Evolutionary conservation across 2,329 filamentous ascomycete species (phyloP).

Genomic region (Pseudocercospora pini-densiflorae): DNA sequence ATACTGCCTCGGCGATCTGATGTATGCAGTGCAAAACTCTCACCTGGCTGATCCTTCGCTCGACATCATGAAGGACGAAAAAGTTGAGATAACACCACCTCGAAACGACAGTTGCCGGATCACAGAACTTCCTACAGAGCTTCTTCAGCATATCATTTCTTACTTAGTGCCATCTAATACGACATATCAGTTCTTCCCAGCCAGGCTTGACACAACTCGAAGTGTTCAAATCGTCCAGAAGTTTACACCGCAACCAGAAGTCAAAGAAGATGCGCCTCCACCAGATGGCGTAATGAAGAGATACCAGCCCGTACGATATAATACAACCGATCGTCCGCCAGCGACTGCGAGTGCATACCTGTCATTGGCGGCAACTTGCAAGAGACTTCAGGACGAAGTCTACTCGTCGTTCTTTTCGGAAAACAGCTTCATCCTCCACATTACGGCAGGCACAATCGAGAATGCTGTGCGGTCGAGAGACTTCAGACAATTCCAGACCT

Average conservation of each 20-base stretch:
- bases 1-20: background rate
- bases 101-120: conserved; percentile 8
- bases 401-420: background rate
- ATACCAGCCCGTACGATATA: background rate
- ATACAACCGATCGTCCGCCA: background rate
- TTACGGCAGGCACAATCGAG: conserved; percentile 5
- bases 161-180: conserved; percentile 9
- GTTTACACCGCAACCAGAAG: background rate
- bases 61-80: background rate
- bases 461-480: background rate
- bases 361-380: conserved; percentile 4
- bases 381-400: conserved; percentile 5
- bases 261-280: background rate
- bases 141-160: conserved; percentile 13
- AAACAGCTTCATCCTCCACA: conserved; percentile 17
- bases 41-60: background rate
- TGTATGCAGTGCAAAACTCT: background rate
- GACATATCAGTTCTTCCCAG: conserved; percentile 18
- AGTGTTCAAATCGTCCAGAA: conserved; percentile 11
- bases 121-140: conserved; percentile 13
- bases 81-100: too few relatives aligned
- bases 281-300: background rate
- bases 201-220: background rate
- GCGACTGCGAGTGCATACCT: conserved; percentile 5
- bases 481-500: conserved; percentile 8